These are phyloP conservation scores for Sordaria brevicollis DNA, from an alignment of 495 filamentous ascomycete species.

Conservation along the genomic window DNA sequence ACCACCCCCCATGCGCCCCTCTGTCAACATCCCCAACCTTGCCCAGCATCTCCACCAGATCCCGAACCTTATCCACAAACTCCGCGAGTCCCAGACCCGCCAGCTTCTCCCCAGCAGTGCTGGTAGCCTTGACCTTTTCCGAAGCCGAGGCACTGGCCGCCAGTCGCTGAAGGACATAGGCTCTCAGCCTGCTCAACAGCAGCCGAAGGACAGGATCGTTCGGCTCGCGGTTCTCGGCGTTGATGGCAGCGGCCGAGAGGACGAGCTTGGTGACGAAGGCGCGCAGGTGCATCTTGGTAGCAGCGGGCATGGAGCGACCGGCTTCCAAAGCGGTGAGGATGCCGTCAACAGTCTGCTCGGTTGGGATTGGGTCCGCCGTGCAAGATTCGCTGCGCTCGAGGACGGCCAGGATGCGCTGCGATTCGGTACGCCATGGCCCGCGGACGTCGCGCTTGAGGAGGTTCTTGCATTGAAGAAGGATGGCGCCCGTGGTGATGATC, in stretches of 20 bases:
- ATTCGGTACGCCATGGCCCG: conserved; percentile 79
- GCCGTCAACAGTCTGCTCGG: conserved; percentile 47
- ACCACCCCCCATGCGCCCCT: conserved; percentile 66
- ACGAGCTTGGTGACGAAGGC: conserved; percentile 42
- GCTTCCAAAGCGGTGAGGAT: conserved; percentile 71
- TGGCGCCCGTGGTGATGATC: conserved; percentile 67
- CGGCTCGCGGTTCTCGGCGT: conserved; percentile 28
- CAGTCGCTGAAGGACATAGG: conserved; percentile 68
- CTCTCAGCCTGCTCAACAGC: conserved; percentile 61
- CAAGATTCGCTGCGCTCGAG: conserved; percentile 29
- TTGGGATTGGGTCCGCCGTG: conserved; percentile 35
- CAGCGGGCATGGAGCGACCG: conserved; percentile 65
- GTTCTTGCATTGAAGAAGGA: conserved; percentile 88
- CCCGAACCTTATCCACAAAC: conserved; percentile 76
- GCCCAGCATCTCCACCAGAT: conserved; percentile 68
- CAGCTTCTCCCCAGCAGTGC: conserved; percentile 72
- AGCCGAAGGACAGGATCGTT: conserved; percentile 74
- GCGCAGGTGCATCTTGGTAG: conserved; percentile 48
- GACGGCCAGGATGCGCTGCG: conserved; percentile 56
- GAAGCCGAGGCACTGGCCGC: conserved; percentile 58
- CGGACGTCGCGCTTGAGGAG: conserved; percentile 87
- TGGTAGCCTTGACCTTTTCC: conserved; percentile 72
- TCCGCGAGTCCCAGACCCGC: conserved; percentile 74
- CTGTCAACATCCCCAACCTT: conserved; percentile 72
- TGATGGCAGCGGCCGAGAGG: conserved; percentile 25